Percentiles rank a stretch among this genome's conserved stretches.
Conservation (phyloP, 805 yeast genomes). For the Candida ovalis region DNA sequence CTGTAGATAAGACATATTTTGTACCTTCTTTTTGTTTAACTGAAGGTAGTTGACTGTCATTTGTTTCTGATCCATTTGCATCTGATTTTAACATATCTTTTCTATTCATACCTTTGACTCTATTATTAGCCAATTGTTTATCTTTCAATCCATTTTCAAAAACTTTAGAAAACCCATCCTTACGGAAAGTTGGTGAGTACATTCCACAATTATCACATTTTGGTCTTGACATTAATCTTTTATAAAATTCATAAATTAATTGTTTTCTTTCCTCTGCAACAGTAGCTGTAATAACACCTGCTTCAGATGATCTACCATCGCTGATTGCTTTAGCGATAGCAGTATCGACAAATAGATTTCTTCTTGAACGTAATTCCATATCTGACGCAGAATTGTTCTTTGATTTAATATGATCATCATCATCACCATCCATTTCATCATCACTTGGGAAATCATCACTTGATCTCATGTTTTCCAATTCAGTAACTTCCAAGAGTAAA, state of each 20-base stretch:
- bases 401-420: slow-evolving; percentile 18
- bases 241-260: slow-evolving; percentile 68
- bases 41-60: slow-evolving; percentile 40
- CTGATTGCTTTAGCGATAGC: slow-evolving; percentile 69
- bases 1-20: slow-evolving; percentile 83
- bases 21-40: slow-evolving; percentile 67
- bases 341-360: slow-evolving; percentile 68
- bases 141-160: slow-evolving; percentile 84
- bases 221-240: slow-evolving; percentile 66
- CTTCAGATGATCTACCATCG: slow-evolving; percentile 65
- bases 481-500: slow-evolving; percentile 69
- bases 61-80: slow-evolving; percentile 18
- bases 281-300: slow-evolving; percentile 77
- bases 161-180: slow-evolving; percentile 90
- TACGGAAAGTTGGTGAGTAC: slow-evolving; percentile 91
- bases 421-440: slow-evolving; percentile 48
- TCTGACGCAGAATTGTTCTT: slow-evolving; percentile 25
- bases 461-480: slow-evolving; percentile 60
- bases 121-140: slow-evolving; percentile 75
- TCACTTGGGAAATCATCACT: slow-evolving; percentile 37
- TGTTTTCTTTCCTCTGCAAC: slow-evolving; percentile 83
- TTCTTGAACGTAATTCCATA: slow-evolving; percentile 46
- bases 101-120: slow-evolving; percentile 74
- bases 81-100: slow-evolving; percentile 57
- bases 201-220: slow-evolving; percentile 95